These are phyloP conservation scores for Leersia perrieri DNA, from an alignment of 176 grass and related monocot genomes.

Conservation along the genomic window DNA sequence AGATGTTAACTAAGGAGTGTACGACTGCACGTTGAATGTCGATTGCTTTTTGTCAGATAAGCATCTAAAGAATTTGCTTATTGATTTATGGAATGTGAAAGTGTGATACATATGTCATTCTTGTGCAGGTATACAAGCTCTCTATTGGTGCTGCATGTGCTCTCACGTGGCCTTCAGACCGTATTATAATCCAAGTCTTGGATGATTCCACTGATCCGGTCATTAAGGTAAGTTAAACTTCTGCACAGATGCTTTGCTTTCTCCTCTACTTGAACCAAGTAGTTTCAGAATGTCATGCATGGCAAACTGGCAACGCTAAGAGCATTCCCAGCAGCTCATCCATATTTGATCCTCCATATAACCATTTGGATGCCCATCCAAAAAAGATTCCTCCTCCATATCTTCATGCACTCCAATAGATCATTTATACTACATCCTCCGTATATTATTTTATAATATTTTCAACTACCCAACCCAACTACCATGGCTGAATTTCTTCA, in stretches of 20 bases:
- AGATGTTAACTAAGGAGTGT: neutral
- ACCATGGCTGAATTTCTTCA: too few relatives aligned
- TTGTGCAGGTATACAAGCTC: conserved; percentile 66
- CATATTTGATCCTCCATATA: too few relatives aligned
- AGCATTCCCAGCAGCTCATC: too few relatives aligned
- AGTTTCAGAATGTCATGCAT: neutral
- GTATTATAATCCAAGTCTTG: conserved; percentile 78
- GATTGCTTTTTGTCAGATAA: conserved; percentile 13
- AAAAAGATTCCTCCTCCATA: too few relatives aligned
- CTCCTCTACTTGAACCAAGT: neutral
- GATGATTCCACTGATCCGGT: conserved; percentile 72
- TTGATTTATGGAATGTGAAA: conserved; percentile 8
- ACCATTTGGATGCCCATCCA: too few relatives aligned
- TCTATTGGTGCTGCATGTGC: conserved; percentile 66
- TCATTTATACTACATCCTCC: too few relatives aligned
- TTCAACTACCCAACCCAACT: too few relatives aligned
- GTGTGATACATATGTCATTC: conserved; percentile 10
- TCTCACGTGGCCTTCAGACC: conserved; percentile 69
- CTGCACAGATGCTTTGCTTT: neutral
- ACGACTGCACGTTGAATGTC: neutral
- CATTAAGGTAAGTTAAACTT: conserved; percentile 60
- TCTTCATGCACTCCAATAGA: too few relatives aligned
- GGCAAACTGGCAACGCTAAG: neutral
- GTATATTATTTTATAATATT: too few relatives aligned
- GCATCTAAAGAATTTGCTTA: neutral